Conservation (phyloP, 306 rosid species). For the Quercus bicolor region DNA sequence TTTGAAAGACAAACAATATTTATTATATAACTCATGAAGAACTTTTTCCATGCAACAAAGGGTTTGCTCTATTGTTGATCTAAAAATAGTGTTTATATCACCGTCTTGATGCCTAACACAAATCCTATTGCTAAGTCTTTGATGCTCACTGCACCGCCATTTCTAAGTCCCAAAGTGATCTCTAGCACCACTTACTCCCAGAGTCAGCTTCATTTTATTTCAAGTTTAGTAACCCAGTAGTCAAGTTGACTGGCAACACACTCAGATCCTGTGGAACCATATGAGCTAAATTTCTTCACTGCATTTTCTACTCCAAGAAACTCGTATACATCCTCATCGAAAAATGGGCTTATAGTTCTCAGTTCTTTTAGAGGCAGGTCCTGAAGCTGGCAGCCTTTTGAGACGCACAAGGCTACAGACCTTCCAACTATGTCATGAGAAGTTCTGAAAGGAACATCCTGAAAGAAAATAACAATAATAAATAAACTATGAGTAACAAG, state of each 20-base stretch:
- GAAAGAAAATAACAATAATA: conserved; percentile 10
- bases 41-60: background rate
- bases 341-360: conserved; percentile 48
- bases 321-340: conserved; percentile 77
- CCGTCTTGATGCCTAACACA: background rate
- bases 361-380: conserved; percentile 73
- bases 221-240: conserved; percentile 63
- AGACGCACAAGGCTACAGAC: conserved; percentile 71
- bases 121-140: background rate
- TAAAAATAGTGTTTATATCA: background rate
- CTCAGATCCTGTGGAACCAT: conserved; percentile 87
- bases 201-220: conserved; percentile 26
- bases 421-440: conserved; percentile 92
- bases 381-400: conserved; percentile 59
- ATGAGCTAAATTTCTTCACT: conserved; percentile 71
- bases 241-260: conserved; percentile 73
- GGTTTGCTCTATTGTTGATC: background rate
- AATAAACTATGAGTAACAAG: background rate
- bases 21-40: background rate
- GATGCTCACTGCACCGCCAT: background rate
- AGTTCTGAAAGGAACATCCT: conserved; percentile 94
- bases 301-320: conserved; percentile 86
- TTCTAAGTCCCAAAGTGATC: background rate
- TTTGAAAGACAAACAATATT: background rate
- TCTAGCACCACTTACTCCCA: background rate